Evolutionary conservation across 192 early-diverging fungal species (phyloP).

Genomic region (Chytriomyces sp.): DNA sequence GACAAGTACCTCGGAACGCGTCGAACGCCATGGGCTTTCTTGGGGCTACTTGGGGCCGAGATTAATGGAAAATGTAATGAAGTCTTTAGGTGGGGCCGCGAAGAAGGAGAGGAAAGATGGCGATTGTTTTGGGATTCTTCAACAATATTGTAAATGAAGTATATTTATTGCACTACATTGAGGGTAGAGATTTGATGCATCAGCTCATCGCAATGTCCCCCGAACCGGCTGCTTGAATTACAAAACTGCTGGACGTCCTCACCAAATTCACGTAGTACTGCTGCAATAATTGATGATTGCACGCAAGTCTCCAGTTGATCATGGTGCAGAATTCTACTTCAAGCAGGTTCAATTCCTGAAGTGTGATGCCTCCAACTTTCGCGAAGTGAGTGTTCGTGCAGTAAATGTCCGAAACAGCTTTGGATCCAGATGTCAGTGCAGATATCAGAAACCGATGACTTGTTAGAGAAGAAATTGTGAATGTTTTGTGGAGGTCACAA

Average conservation of each 20-base stretch:
- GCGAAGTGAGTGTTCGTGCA: conserved; percentile 95
- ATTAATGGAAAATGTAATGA: background rate
- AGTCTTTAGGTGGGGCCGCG: background rate
- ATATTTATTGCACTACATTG: background rate
- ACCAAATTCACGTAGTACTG: conserved; percentile 84
- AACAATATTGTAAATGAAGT: background rate
- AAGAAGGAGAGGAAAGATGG: background rate
- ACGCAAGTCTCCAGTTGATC: conserved; percentile 88
- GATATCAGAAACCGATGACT: conserved; percentile 90
- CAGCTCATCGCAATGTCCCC: background rate
- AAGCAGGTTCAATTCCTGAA: conserved; percentile 92
- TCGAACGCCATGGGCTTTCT: background rate
- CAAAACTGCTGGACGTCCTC: conserved; percentile 1
- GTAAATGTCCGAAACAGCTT: conserved; percentile 90
- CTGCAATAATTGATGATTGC: conserved; percentile 76
- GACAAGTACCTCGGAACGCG: background rate
- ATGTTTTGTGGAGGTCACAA: conserved; percentile 61
- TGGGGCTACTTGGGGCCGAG: background rate
- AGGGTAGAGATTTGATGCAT: background rate
- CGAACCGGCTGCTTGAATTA: background rate
- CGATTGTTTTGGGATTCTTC: background rate
- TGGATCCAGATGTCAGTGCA: conserved; percentile 81
- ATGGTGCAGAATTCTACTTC: conserved; percentile 79
- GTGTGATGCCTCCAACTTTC: conserved; percentile 91
- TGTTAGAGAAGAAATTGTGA: conserved; percentile 91